Evolutionary conservation across 1,139 yeast species (phyloP).

Genomic region (Lodderomyces orthopsilosis): DNA sequence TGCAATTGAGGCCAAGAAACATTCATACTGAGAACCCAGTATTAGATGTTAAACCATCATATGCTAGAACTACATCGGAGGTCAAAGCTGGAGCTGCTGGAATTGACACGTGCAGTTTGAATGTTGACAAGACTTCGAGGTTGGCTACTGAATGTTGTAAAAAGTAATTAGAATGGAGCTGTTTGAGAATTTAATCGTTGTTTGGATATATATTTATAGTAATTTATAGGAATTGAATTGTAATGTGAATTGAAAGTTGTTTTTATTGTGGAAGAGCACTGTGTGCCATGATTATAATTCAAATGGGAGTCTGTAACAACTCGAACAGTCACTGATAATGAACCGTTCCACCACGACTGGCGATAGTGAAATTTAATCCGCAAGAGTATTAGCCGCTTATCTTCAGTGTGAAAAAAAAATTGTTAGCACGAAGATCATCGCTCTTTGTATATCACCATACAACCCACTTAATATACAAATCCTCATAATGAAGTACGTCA

Average conservation of each 20-base stretch:
- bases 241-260: background rate
- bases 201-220: background rate
- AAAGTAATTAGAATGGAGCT: slow-evolving; percentile 12
- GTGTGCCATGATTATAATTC: too few relatives aligned
- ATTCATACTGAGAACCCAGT: slow-evolving; percentile 76
- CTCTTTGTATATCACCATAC: background rate
- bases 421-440: background rate
- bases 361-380: too few relatives aligned
- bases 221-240: background rate
- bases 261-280: background rate
- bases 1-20: slow-evolving; percentile 75
- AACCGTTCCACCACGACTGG: too few relatives aligned
- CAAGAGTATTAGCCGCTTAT: too few relatives aligned
- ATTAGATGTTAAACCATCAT: slow-evolving; percentile 69
- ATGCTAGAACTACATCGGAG: slow-evolving; percentile 60
- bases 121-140: slow-evolving; percentile 40
- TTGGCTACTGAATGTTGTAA: slow-evolving; percentile 31
- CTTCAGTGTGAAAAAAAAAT: too few relatives aligned
- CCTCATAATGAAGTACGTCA: slow-evolving; percentile 71
- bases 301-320: too few relatives aligned
- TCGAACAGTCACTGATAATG: too few relatives aligned
- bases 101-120: slow-evolving; percentile 34
- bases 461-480: background rate
- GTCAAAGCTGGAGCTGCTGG: slow-evolving; percentile 44
- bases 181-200: background rate